Base-by-base conservation (phyloP, 2,329 filamentous ascomycete genomes). In the Xylogone sp. region DNA sequence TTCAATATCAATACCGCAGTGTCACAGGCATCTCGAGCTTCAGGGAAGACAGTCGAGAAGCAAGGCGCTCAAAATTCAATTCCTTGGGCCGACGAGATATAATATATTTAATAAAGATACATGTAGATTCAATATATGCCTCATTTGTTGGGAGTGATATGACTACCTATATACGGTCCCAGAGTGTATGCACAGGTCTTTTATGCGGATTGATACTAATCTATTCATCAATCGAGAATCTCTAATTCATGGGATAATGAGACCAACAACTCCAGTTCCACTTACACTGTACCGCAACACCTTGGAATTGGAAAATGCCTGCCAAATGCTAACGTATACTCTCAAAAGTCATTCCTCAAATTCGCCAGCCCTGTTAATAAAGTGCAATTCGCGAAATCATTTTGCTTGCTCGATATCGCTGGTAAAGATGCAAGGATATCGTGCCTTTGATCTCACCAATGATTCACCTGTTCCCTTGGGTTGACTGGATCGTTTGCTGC, bases 21-120 rank as follows among this genome's bases (percentile, higher is more conserved):
- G 45, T 67, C 69, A 44, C 78, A 76, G 67, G 82, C 85, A 1
- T 86, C 84, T 52, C 70, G 71, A 51, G 84, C 83, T 1, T 83
- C 87, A 0, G 81, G 79, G 1, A 76, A 76, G 68, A 86, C 84
- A n/a, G 83, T 88, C 13, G 77, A 86, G 68, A 81, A 75, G 62
- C 68, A 74, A 20, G 86, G 86, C 0, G 85, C 85, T 3, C 83
- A 86, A 71, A 78, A 75, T 53, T 79, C 82, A 21, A 88, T 89
- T 61, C 86, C 86, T 0, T 86, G 81, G 79, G 71, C 77, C 24
- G 76, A 83, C 52, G 78, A 83, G 54, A 67, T 80, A 18, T 53
- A 55, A 42, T 43, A 2, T n/a, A n/a, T n/a, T n/a, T 1, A 31
- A 24, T 24, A n/a, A 19, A 21, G 5, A 45, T 5, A 19, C 21